Conservation (phyloP, 2,329 filamentous ascomycete species). For the Ceratocystis eucalypticola region DNA sequence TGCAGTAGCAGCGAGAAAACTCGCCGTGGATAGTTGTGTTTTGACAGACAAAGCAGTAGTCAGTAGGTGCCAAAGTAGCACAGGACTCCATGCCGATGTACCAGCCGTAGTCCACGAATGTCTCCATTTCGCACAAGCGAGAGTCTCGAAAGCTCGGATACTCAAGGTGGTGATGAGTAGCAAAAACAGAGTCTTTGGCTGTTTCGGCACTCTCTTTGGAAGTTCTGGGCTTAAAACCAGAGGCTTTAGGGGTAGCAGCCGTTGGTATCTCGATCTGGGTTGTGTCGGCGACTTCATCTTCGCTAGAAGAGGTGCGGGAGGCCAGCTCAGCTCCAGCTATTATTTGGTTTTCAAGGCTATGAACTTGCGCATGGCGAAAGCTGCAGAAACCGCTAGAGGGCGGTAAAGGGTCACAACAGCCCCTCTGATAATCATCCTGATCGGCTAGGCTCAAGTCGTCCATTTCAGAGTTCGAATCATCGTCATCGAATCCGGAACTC, state of each 20-base stretch:
- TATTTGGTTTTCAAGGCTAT: not conserved
- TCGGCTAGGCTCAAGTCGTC: not conserved
- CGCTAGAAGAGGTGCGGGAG: not conserved
- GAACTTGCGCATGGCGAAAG: not conserved
- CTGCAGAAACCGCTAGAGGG: not conserved
- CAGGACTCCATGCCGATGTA: not conserved
- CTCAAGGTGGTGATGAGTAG: not conserved
- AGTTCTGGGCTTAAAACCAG: not conserved
- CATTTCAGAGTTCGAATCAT: not conserved
- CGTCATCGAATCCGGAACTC: not conserved
- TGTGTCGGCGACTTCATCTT: not conserved
- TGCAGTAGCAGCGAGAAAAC: not conserved
- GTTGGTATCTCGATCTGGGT: not conserved
- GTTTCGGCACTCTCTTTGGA: not conserved
- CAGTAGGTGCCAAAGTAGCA: not conserved
- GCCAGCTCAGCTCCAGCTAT: not conserved
- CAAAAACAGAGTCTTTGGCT: not conserved
- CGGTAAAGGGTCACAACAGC: not conserved
- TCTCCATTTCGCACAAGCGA: not conserved
- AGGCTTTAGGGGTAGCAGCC: not conserved
- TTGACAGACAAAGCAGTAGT: not conserved
- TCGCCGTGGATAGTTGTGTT: not conserved
- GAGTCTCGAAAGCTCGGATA: not conserved
- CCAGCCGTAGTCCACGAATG: not conserved
- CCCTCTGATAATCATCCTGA: not conserved